These are phyloP conservation scores for Exophiala viscosa DNA, from an alignment of 2,329 filamentous ascomycete genomes.

Conservation along the genomic window DNA sequence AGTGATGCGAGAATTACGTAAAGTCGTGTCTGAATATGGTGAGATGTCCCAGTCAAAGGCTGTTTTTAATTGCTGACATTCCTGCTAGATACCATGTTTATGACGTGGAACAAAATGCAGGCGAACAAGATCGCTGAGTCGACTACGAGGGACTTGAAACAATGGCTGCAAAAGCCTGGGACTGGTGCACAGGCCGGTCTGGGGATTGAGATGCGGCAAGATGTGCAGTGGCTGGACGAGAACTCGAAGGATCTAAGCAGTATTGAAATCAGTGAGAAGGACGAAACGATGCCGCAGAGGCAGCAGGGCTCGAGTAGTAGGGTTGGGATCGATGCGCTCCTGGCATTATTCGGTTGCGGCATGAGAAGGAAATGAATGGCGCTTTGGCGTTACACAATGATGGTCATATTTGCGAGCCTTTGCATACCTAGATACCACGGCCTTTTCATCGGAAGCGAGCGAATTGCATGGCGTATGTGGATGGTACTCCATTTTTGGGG, in stretches of 20 bases:
- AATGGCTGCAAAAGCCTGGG: constrained; percentile 21
- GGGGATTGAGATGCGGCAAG: constrained; percentile 19
- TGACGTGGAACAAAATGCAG: constrained; percentile 29
- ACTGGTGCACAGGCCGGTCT: constrained; percentile 11
- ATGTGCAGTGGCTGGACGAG: constrained; percentile 24
- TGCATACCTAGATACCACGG: too few species aligned
- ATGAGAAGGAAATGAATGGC: constrained; percentile 22
- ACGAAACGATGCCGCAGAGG: neutral
- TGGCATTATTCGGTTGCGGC: constrained; percentile 21
- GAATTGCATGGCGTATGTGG: too few species aligned
- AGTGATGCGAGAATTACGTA: constrained; percentile 26
- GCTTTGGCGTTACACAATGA: neutral
- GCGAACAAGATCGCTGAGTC: constrained; percentile 19
- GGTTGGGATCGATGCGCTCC: constrained; percentile 7
- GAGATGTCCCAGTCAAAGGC: constrained; percentile 1
- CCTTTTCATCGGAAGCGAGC: too few species aligned
- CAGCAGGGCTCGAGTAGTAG: neutral
- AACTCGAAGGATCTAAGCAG: constrained; percentile 25
- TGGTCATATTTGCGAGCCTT: too few species aligned
- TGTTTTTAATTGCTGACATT: constrained; percentile 4
- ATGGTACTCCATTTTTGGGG: too few species aligned
- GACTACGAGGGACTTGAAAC: constrained; percentile 20
- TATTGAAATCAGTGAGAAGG: constrained; percentile 20
- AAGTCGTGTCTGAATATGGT: constrained; percentile 28
- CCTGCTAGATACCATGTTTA: constrained; percentile 25